Base-by-base conservation (phyloP, 1,284 basidiomycete species). In the Tetrapyrgos nigripes region DNA sequence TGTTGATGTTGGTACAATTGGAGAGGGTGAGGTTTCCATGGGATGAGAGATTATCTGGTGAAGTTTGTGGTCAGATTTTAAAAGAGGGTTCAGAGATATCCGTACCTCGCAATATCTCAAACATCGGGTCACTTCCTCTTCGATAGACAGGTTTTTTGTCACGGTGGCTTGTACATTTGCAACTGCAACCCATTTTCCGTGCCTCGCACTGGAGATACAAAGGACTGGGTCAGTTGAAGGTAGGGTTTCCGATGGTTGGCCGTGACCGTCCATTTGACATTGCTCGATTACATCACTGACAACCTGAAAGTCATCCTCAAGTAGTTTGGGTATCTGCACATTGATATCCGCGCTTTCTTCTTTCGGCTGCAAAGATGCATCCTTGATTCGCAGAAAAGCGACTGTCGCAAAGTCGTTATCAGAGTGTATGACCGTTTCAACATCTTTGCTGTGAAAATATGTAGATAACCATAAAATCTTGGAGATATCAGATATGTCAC, bases 351-450 rank as follows among this genome's bases (percentile, higher is more conserved):
- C 50, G 19, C 58, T 29, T 17, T 24, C 10, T 8, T 64, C 63
- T 70, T 94, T 95, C 1, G 72, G 66, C 56, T 83, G 80, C 19
- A 96, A 77, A 3, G 71, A 70, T 0, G 92, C 93, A 9, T 78
- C 70, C 66, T 89, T 89, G 59, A 98, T 84, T 56, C 92, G 86
- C 24, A 97, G 77, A 73, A 91, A 97, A 14, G 96, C 96, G 19
- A 98, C 95, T 1, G 92, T 89, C 1, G 93, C 93, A 64, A 93
- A 83, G 70, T 86, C 81, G 73, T 78, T 89, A 65, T 91, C 87
- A 5, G 89, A 88, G 65, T 92, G 89, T 45, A 91, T 85, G 24
- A 96, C 86, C 0, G 83, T 84, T 68, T 93, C 88, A 1, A 83
- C 83, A 50, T 88, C 84, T 26, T 75, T 79, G 47, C 91, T 92